These are phyloP conservation scores for Petunia hybrid DNA, from an alignment of 305 asterid genomes.

Conservation along the genomic window DNA sequence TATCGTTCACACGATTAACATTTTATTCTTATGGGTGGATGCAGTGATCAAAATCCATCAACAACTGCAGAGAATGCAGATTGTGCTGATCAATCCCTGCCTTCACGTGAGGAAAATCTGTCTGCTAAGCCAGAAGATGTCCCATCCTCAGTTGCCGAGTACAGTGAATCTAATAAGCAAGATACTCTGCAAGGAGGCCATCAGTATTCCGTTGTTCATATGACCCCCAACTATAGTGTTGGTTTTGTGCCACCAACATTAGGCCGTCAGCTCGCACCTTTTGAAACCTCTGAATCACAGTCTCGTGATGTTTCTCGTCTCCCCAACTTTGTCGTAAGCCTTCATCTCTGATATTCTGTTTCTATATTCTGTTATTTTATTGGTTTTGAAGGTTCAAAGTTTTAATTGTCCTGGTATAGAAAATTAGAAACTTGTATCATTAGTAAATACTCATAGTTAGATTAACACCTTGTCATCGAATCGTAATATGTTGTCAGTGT, in stretches of 20 bases:
- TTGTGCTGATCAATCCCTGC: conserved; percentile 53
- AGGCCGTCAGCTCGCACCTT: conserved; percentile 64
- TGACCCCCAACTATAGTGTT: conserved; percentile 64
- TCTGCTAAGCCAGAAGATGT: conserved; percentile 61
- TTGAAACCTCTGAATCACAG: conserved; percentile 75
- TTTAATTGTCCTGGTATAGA: background rate
- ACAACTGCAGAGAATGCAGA: conserved; percentile 60
- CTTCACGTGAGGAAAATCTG: conserved; percentile 53
- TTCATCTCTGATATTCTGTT: conserved; percentile 30
- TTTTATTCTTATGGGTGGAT: conserved; percentile 29
- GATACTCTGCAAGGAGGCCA: conserved; percentile 66
- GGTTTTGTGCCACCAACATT: conserved; percentile 72
- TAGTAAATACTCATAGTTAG: conserved; percentile 11
- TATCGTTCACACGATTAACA: background rate
- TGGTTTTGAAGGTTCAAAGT: conserved; percentile 26
- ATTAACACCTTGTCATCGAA: conserved; percentile 9
- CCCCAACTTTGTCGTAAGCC: conserved; percentile 76
- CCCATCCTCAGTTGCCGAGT: conserved; percentile 59
- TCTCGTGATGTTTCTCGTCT: conserved; percentile 69
- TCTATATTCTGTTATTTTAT: conserved; percentile 29
- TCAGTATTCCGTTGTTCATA: conserved; percentile 58
- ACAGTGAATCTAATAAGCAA: conserved; percentile 57
- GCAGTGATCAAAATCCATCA: conserved; percentile 64
- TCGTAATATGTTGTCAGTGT: background rate
- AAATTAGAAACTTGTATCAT: conserved; percentile 1